Evolutionary conservation across 108 stramenopile species (phyloP).

Genomic region (Nitzschia sp.): DNA sequence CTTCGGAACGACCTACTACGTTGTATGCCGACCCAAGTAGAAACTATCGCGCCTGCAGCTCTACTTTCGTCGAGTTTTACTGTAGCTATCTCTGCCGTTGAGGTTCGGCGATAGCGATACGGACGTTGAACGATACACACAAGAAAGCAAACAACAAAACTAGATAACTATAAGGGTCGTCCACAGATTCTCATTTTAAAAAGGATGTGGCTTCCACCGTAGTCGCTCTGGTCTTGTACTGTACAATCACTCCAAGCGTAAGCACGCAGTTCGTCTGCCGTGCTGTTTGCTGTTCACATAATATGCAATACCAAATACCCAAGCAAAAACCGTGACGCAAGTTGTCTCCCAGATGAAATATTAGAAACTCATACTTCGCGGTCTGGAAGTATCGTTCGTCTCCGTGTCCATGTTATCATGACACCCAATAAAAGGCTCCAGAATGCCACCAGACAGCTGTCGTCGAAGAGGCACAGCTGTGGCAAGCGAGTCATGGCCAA

Average conservation of each 20-base stretch:
- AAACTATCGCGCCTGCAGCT: neutral
- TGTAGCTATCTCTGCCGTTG: too few species aligned
- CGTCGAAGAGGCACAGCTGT: conserved; percentile 20
- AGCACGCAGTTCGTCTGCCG: neutral
- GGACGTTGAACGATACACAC: too few species aligned
- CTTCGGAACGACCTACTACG: conserved; percentile 91
- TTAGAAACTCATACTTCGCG: conserved; percentile 38
- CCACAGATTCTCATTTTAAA: too few species aligned
- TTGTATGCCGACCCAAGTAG: conserved; percentile 60
- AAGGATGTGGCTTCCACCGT: too few species aligned
- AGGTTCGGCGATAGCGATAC: too few species aligned
- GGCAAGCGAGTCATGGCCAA: neutral
- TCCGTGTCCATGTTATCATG: conserved; percentile 29
- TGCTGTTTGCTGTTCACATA: neutral
- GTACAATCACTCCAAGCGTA: neutral
- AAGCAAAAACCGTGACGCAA: neutral
- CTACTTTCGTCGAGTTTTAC: too few species aligned
- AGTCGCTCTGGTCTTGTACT: neutral
- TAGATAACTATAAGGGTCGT: too few species aligned
- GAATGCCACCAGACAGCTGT: conserved; percentile 25
- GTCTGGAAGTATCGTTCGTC: conserved; percentile 9
- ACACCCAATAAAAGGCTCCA: conserved; percentile 31
- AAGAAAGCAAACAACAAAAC: too few species aligned
- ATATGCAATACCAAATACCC: neutral
- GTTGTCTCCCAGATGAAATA: too few species aligned